Evolutionary conservation across 306 rosid genomes (phyloP), one percentile per base, ranked within the genome.

Genomic region (Rubus parviflorus): DNA sequence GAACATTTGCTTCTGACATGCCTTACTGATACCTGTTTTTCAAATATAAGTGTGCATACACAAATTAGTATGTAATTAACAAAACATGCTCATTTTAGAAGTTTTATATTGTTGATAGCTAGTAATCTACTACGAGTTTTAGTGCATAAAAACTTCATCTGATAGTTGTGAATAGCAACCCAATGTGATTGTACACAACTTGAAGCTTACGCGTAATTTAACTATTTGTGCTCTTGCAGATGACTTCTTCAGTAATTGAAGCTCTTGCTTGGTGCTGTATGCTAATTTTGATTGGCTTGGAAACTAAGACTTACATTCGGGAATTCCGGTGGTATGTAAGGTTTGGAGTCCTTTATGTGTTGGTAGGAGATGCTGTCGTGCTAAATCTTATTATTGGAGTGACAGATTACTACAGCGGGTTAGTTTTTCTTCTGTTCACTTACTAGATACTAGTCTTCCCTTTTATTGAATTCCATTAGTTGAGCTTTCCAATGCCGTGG

Each of bases 301-400:
- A 94, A 81, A 85, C 91, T 23, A 88, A 77, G 84, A 70, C 80
- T 52, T 94, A 94, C 81, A 80, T 94, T 51, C 66, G 81, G 74
- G 87, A 90, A 81, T 90, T 90, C 82, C 87, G 96, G 82, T 94
- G 98, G 97, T 81, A 79, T 51, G 88, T 87, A 70, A 88, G 97
- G 69, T 90, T 86, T 68, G 98, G 96, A 82, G 89, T 91, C 80
- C 73, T 90, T 60, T 91, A 94, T 86, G 89, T 90, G 64, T 77
- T 90, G 85, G 91, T 90, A 72, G 97, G 86, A 62, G 89, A 91
- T 85, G 87, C 82, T 61, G 96, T 94, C 74, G 77, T 87, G 86
- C 84, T 91, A 73, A 87, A 83, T 76, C 91, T 91, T 73, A 77
- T 90, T 72, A 79, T 90, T 60, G 88, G 92, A 53, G 86, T 85